phyloP scores from a whole-genome alignment of 331 rosid genomes.

The Telfairia occidentalis region DNA sequence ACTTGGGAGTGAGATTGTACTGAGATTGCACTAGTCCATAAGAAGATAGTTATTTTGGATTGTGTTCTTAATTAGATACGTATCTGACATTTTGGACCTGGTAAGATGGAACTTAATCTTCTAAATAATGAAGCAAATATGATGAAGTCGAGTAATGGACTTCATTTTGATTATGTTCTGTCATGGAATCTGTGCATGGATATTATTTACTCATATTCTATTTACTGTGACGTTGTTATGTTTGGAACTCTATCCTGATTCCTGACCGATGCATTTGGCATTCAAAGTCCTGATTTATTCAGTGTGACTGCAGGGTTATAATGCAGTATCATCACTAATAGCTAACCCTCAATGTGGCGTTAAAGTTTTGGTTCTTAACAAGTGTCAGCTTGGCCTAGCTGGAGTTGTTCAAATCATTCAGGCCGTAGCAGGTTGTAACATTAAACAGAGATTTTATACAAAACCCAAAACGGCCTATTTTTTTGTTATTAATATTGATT shows the following conservation, averaged over 20 bases:
- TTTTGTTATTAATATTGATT: constrained; percentile 1
- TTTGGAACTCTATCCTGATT: not conserved
- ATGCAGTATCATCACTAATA: constrained; percentile 39
- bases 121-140: not conserved
- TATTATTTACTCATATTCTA: not conserved
- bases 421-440: constrained; percentile 50
- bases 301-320: constrained; percentile 34
- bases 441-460: not conserved
- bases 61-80: not conserved
- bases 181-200: not conserved
- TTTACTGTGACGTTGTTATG: not conserved
- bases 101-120: not conserved
- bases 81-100: not conserved
- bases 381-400: constrained; percentile 64
- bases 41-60: not conserved
- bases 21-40: not conserved
- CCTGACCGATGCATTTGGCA: not conserved
- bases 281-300: not conserved
- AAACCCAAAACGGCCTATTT: not conserved
- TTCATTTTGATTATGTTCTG: not conserved
- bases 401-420: constrained; percentile 62
- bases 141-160: not conserved
- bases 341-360: constrained; percentile 45
- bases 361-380: constrained; percentile 53
- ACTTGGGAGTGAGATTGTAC: not conserved